Evolutionary conservation across 2,329 filamentous ascomycete genomes (phyloP).

Genomic region (Aspergillus vadensis): DNA sequence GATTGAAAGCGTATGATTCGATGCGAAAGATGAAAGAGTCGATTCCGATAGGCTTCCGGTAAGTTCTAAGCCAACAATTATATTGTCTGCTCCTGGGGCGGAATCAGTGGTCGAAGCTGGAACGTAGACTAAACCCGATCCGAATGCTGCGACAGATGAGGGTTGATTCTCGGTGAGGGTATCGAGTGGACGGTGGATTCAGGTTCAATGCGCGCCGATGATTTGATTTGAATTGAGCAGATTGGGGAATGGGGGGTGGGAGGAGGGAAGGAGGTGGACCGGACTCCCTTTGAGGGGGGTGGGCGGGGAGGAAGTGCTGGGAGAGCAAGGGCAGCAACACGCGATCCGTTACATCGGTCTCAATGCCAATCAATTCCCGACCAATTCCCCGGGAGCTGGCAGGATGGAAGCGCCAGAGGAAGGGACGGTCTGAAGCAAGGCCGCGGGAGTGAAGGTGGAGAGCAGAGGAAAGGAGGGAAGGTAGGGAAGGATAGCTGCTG

Average conservation of each 20-base stretch:
- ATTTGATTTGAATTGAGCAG: background rate
- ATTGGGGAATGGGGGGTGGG: background rate
- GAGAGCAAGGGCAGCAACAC: constrained; percentile 25
- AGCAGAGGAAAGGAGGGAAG: background rate
- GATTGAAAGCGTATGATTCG: constrained; percentile 3
- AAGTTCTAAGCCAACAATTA: background rate
- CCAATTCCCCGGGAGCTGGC: constrained; percentile 14
- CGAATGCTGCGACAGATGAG: constrained; percentile 5
- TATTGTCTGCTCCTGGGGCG: constrained; percentile 1
- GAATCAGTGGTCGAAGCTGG: constrained; percentile 5
- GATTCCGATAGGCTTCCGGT: constrained; percentile 3
- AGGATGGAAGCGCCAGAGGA: constrained; percentile 4
- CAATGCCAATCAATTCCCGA: constrained; percentile 19
- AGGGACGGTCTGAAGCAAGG: constrained; percentile 6
- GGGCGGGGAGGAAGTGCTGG: constrained; percentile 20
- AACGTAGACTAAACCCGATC: background rate
- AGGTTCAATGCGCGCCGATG: constrained; percentile 3
- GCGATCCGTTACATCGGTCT: constrained; percentile 30
- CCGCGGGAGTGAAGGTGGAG: background rate
- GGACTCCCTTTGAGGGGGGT: constrained; percentile 17
- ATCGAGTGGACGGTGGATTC: background rate
- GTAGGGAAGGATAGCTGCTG: too few relatives aligned
- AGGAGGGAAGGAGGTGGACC: constrained; percentile 12
- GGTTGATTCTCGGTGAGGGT: background rate
- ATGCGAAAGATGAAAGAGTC: background rate